A percentile compares a stretch with the other conserved stretches of the same genome.
Conservation (phyloP, 148 eudicot species). For the Hydrangea macrophylla region DNA sequence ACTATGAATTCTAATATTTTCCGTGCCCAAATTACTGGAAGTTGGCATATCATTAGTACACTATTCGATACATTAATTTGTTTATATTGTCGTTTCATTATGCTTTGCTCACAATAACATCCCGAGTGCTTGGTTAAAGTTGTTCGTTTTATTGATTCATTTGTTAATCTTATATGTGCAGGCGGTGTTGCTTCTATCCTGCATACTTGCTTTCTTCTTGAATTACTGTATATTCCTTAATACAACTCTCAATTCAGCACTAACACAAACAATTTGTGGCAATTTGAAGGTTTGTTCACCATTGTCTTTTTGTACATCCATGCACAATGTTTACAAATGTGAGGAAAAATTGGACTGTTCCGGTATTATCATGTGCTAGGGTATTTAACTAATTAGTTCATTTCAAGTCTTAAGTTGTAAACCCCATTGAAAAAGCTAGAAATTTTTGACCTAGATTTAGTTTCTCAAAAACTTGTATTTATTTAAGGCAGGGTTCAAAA, state of each 20-base stretch:
- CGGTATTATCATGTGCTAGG: no score
- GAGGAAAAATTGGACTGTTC: no score
- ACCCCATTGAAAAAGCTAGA: no score
- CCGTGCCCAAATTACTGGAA: neutral
- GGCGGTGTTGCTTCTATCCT: conserved; percentile 80
- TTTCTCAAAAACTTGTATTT: no score
- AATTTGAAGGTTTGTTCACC: conserved; percentile 65
- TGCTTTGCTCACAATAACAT: neutral
- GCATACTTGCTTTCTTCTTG: conserved; percentile 77
- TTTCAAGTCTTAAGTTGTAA: no score
- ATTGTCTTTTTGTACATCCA: neutral
- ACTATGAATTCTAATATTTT: conserved; percentile 2
- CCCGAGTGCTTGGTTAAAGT: neutral
- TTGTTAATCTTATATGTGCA: conserved; percentile 27
- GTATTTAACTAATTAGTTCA: no score
- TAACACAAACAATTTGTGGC: conserved; percentile 86
- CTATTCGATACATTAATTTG: neutral
- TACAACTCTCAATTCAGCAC: conserved; percentile 88
- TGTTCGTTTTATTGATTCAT: conserved; percentile 7
- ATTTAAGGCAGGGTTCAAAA: no score
- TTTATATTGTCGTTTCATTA: neutral
- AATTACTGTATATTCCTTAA: conserved; percentile 78
- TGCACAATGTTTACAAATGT: neutral
- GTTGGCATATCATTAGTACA: no score
- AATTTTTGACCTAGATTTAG: no score